phyloP scores from a whole-genome alignment of 2,329 filamentous ascomycete genomes.

The Coniochaeta ligniaria region DNA sequence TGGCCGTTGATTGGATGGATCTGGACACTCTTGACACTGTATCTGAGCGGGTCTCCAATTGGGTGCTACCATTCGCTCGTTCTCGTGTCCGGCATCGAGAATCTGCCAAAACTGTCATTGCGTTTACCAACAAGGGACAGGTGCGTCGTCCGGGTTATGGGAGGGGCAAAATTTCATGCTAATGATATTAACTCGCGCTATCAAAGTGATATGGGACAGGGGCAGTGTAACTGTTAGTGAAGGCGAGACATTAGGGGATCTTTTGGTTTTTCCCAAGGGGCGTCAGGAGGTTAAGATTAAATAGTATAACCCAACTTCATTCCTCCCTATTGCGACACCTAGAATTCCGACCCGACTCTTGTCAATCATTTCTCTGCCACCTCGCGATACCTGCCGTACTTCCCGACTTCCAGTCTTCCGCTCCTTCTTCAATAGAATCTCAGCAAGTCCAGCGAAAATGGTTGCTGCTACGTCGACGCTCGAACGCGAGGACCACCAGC shows the following conservation, averaged over 20 bases:
- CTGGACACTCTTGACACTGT: background rate
- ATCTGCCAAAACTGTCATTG: background rate
- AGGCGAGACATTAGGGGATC: background rate
- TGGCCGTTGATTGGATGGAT: background rate
- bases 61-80: background rate
- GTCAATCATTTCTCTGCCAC: background rate
- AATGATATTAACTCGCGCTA: background rate
- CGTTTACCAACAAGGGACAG: background rate
- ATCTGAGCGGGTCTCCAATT: background rate
- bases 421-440: background rate
- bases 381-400: background rate
- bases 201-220: background rate
- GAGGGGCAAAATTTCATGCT: background rate
- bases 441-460: background rate
- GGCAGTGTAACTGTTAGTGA: background rate
- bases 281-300: background rate
- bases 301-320: background rate
- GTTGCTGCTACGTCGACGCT: conserved; percentile 31
- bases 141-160: too few species aligned
- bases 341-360: background rate
- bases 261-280: background rate
- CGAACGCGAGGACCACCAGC: conserved; percentile 74
- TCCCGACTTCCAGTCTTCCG: background rate
- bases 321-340: background rate
- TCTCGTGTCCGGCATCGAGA: background rate